Evolutionary conservation across 2,329 filamentous ascomycete species (phyloP), one percentile per base, ranked within the genome.

Genomic region (Geoglossum cookeanum): DNA sequence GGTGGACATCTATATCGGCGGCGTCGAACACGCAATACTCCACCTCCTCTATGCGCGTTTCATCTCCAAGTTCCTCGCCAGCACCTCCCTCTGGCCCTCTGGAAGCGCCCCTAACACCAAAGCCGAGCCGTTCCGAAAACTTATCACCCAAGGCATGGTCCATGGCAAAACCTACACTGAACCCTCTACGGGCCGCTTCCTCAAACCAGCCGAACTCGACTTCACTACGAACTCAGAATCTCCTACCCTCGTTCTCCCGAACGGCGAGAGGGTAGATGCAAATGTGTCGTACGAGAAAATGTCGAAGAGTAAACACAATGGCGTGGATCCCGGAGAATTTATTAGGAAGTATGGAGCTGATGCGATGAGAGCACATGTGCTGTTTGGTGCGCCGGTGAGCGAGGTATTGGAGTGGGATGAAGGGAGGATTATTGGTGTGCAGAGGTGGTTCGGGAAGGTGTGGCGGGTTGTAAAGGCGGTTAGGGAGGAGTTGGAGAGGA

Each of bases 241-340:
- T 11, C 85, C 85, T 0, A 72, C 74, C 57, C 11, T 53, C 30
- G 77, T 92, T n/a, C 74, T 74, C 17, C 74, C 76, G 0, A 85
- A 80, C 0, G 79, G 80, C 3, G 70, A 77, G 53, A 30, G 49
- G 13, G 9, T 37, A 3, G 64, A 65, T 0, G 80, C 84, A 1
- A 77, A 72, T 32, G 69, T 88, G 17, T 82, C 79, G 1, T 94
- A 78, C 63, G 88, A 94, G 68, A 95, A 95, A 67, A 95, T 95
- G 89, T 92, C 86, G 44, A 95, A 95, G 71, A 94, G 87, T 64
- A 95, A 95, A 69, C 77, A 92, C 71, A 95, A 95, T 65, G 89
- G 89, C 30, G 87, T 94, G 5, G 87, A 94, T 65, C 89, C 89
- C 0, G 81, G 79, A 0, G 74, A 72, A 0, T 85, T 84, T 61